Percentiles rank a stretch among this genome's conserved stretches.
phyloP scores from a whole-genome alignment of 208 protist species.

The Trypanosoma rangeli region DNA sequence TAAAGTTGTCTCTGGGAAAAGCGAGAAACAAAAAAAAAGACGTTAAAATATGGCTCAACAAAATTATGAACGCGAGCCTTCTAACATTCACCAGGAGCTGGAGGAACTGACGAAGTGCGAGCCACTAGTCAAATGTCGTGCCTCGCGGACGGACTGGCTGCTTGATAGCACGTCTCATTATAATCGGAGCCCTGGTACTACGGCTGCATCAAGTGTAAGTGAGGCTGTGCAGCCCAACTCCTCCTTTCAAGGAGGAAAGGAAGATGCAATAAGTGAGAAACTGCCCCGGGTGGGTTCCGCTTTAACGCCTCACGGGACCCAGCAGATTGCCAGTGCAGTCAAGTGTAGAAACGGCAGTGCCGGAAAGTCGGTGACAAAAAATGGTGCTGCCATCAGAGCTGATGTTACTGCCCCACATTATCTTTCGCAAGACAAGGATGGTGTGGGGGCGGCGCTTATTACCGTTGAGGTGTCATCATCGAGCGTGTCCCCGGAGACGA shows the following conservation, averaged over 20 bases:
- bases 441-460: neutral
- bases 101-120: slow-evolving; percentile 12
- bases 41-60: no score
- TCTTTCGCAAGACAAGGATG: neutral
- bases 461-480: slow-evolving; percentile 19
- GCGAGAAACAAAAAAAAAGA: no score
- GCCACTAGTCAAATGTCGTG: neutral
- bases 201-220: neutral
- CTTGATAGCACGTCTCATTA: neutral
- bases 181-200: neutral
- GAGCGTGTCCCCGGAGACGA: neutral
- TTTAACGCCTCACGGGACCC: neutral
- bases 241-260: neutral
- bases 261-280: slow-evolving; percentile 9
- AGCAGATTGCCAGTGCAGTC: neutral
- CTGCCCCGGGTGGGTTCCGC: neutral
- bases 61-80: neutral
- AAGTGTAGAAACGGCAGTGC: neutral
- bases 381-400: neutral
- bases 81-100: slow-evolving; percentile 12
- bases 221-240: neutral
- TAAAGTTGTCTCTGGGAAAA: no score
- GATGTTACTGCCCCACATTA: neutral
- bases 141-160: slow-evolving; percentile 14
- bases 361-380: neutral